Evolutionary conservation across 179 eudicot species (phyloP).

Genomic region (Sideroxylon spinosum): DNA sequence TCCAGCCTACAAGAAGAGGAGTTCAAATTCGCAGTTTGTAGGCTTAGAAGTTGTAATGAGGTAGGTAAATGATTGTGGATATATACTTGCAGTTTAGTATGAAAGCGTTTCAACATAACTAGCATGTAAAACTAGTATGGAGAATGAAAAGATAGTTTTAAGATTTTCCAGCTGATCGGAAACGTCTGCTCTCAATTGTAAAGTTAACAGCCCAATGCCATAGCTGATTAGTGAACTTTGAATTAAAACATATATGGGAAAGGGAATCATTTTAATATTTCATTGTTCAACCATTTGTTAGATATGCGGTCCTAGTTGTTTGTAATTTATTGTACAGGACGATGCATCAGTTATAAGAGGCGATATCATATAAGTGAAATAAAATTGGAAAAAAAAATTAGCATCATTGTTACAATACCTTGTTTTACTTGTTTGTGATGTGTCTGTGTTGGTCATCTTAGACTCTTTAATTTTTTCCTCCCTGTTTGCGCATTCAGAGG

Average conservation of each 20-base stretch:
- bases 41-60: too few species aligned
- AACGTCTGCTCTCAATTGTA: background rate
- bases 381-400: background rate
- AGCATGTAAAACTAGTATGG: background rate
- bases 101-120: background rate
- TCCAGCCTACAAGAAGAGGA: too few species aligned
- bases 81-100: background rate
- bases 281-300: background rate
- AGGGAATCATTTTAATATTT: background rate
- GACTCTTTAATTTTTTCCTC: constrained; percentile 17
- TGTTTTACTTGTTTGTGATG: constrained; percentile 18
- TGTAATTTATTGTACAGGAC: background rate
- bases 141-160: background rate
- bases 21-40: too few species aligned
- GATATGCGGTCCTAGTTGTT: background rate
- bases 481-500: constrained; percentile 28
- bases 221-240: background rate
- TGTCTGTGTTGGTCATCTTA: constrained; percentile 17
- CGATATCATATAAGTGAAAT: background rate
- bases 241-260: background rate
- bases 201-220: constrained; percentile 2
- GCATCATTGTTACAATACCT: constrained; percentile 21
- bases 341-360: background rate
- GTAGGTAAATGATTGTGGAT: too few species aligned
- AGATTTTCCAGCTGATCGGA: background rate